Evolutionary conservation across 495 filamentous ascomycete genomes (phyloP).

Genomic region (Xylaria telfairii): DNA sequence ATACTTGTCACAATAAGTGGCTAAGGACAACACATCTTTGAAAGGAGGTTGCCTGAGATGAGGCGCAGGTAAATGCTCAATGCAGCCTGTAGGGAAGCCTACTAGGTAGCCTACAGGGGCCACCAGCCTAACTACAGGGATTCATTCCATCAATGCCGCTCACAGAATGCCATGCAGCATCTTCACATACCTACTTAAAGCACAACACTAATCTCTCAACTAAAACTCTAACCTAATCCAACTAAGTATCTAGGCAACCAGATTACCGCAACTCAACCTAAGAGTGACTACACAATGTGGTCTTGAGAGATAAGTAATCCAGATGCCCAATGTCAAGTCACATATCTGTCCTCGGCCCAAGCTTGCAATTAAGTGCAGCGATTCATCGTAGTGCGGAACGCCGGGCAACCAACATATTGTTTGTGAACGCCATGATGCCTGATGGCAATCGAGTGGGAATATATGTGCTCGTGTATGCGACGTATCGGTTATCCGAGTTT

Average conservation of each 20-base stretch:
- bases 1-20: neutral
- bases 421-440: neutral
- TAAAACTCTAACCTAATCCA: neutral
- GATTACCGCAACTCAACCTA: neutral
- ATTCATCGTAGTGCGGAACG: neutral
- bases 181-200: neutral
- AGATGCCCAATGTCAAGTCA: neutral
- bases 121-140: neutral
- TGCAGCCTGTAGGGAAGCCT: no score
- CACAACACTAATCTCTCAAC: neutral
- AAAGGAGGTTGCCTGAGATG: neutral
- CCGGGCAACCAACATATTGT: neutral
- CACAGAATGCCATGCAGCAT: neutral
- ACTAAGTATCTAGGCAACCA: constrained; percentile 11
- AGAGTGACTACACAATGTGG: neutral
- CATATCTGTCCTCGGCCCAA: neutral
- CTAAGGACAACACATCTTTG: neutral
- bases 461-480: neutral
- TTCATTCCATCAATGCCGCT: neutral
- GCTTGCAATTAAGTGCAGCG: neutral
- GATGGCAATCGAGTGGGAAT: neutral
- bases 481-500: neutral
- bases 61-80: no score
- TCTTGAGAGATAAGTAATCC: neutral
- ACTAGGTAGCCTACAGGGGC: no score